Base-by-base conservation (phyloP, 1,139 yeast genomes). In the Trichomonascaceae sp. region DNA sequence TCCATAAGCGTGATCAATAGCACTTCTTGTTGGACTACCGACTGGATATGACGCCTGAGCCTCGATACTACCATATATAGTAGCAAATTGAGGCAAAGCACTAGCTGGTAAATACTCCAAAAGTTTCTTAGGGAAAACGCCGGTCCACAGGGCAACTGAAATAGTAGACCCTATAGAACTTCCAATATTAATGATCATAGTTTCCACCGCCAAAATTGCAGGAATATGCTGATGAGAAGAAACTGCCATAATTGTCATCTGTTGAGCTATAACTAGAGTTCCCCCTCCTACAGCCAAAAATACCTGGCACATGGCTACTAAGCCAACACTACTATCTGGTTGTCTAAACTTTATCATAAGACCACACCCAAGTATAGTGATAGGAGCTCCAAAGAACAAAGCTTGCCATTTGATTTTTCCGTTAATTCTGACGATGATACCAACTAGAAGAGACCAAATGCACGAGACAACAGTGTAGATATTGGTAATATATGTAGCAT, bases 271-370 rank as follows among this genome's bases (percentile, higher is more conserved):
- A 22, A 67, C 63, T 8, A 68, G 47, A n/a, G 62, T 58, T 43
- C 70, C 66, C 17, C 70, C 71, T 12, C 60, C 66, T 47, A 69
- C 61, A 15, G 71, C 66, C 50, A 68, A 65, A 58, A 69, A 68
- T 43, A 69, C 65, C 55, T 68, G 71, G 54, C 67, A 65, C 72
- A 69, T 69, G 52, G 69, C 60, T 27, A 68, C 55, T 55, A 56
- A 66, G 17, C 70, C 69, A 50, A 69, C 58, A 47, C 58, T 54
- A 24, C 50, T 45, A 12, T 58, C 59, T 13, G 58, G 61, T 36
- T 62, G 62, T 43, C 71, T 63, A 65, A 68, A 68, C 51, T 65
- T 60, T 53, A 68, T 65, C 70, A 68, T 61, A 41, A 69, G 58
- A 36, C 72, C 72, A 13, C 57, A 60, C 9, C 64, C 61, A 17